phyloP scores from a whole-genome alignment of 2,329 filamentous ascomycete genomes.

The Whalleya microplaca region DNA sequence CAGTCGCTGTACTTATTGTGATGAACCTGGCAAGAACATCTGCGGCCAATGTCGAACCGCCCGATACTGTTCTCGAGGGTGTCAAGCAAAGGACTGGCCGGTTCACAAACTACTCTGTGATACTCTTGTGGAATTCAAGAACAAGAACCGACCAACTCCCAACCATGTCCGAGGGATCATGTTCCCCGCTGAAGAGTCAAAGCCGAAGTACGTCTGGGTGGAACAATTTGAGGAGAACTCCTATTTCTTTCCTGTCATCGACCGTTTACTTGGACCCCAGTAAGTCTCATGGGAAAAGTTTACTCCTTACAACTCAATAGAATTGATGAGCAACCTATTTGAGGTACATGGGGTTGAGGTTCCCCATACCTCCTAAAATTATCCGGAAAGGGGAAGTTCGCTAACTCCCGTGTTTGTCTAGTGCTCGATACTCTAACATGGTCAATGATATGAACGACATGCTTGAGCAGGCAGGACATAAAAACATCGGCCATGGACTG shows the following conservation, averaged over 20 bases:
- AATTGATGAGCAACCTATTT: no score
- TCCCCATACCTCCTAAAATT: no score
- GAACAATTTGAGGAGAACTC: not conserved
- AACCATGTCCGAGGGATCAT: conserved; percentile 14
- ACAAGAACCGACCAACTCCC: conserved; percentile 6
- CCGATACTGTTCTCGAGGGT: conserved; percentile 17
- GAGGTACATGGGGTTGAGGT: no score
- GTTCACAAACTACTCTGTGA: conserved; percentile 13
- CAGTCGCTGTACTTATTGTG: conserved; percentile 13
- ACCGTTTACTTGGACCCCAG: conserved; percentile 5
- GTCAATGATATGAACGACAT: conserved; percentile 1
- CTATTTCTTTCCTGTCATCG: conserved; percentile 5
- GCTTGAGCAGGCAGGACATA: conserved; percentile 1
- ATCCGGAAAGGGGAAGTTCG: no score
- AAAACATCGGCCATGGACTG: conserved; percentile 6
- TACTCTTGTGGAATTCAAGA: conserved; percentile 2
- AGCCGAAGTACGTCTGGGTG: conserved; percentile 13
- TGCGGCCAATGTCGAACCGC: conserved; percentile 10
- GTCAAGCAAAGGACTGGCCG: conserved; percentile 16
- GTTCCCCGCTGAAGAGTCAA: conserved; percentile 2
- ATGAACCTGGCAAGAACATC: conserved; percentile 5
- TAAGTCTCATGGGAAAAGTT: no score
- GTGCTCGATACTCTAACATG: not conserved
- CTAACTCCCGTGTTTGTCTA: no score
- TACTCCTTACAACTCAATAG: no score